A percentile compares a stretch with the other conserved stretches of the same genome.
phyloP scores from a whole-genome alignment of 345 rosid species.

The Populus tremula region DNA sequence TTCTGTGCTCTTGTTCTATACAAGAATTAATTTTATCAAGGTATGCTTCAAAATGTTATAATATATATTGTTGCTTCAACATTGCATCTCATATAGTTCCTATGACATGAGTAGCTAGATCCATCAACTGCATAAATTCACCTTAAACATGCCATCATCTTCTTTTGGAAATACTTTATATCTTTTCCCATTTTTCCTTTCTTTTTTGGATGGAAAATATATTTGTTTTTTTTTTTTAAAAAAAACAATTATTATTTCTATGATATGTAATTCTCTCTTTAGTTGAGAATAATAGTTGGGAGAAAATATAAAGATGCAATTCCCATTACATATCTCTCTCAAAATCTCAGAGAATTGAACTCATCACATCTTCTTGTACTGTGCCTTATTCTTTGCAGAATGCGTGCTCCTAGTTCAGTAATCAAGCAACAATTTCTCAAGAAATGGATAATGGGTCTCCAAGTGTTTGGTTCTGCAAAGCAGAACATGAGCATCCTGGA shows the following conservation, averaged over 20 bases:
- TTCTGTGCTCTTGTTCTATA: slow-evolving; percentile 11
- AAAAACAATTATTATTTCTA: background rate
- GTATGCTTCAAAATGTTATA: slow-evolving; percentile 12
- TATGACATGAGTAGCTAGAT: background rate
- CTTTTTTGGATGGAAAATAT: background rate
- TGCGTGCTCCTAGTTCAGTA: slow-evolving; percentile 41
- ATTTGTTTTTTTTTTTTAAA: background rate
- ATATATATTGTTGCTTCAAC: background rate
- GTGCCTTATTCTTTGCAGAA: slow-evolving; percentile 25
- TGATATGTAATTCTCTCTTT: background rate
- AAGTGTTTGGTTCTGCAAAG: slow-evolving; percentile 34
- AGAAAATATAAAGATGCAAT: background rate
- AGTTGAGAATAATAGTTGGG: background rate
- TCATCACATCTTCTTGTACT: background rate
- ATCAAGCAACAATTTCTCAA: slow-evolving; percentile 64
- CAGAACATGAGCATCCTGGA: slow-evolving; percentile 47
- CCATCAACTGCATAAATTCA: background rate
- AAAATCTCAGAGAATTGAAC: too few species aligned
- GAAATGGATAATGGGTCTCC: slow-evolving; percentile 75
- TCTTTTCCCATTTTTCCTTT: background rate
- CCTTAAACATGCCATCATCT: background rate
- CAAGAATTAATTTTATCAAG: slow-evolving; percentile 6
- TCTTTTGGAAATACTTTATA: background rate
- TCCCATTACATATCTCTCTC: too few species aligned
- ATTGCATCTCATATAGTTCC: background rate